A percentile compares a stretch with the other conserved stretches of the same genome.
phyloP scores from a whole-genome alignment of 768 basidiomycete genomes.

The Trichaptum fuscoviolaceum region DNA sequence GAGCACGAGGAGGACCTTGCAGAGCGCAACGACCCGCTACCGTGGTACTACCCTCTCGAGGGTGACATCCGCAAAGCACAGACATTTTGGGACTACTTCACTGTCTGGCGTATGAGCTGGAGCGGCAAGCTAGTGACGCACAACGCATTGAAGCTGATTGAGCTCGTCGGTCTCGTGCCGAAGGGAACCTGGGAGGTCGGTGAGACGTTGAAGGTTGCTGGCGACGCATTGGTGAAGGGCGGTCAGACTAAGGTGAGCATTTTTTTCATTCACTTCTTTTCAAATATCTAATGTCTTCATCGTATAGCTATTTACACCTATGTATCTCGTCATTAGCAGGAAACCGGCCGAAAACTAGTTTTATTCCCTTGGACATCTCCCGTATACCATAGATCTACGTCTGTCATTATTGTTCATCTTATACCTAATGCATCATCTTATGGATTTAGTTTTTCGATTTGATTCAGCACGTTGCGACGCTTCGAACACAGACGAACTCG shows the following conservation, averaged over 20 bases:
- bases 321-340: slow-evolving; percentile 59
- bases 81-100: slow-evolving; percentile 87
- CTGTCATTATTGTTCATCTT: background rate
- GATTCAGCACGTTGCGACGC: too few relatives aligned
- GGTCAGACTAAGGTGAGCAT: slow-evolving; percentile 75
- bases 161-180: slow-evolving; percentile 74
- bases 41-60: slow-evolving; percentile 97
- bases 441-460: too few relatives aligned
- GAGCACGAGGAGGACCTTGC: slow-evolving; percentile 94
- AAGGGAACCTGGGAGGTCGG: slow-evolving; percentile 91
- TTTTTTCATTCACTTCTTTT: background rate
- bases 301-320: slow-evolving; percentile 81
- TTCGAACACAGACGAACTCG: too few relatives aligned
- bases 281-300: slow-evolving; percentile 6
- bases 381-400: background rate
- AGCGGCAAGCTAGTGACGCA: slow-evolving; percentile 83
- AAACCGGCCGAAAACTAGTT: slow-evolving; percentile 2
- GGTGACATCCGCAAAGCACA: slow-evolving; percentile 91
- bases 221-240: slow-evolving; percentile 70
- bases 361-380: background rate
- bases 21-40: slow-evolving; percentile 65
- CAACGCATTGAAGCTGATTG: slow-evolving; percentile 68
- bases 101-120: slow-evolving; percentile 87
- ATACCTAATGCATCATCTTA: background rate
- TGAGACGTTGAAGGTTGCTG: slow-evolving; percentile 84